A percentile compares a stretch with the other conserved stretches of the same genome.
phyloP scores from a whole-genome alignment of 73 alveolate genomes.

The Symbiodinium natans region DNA sequence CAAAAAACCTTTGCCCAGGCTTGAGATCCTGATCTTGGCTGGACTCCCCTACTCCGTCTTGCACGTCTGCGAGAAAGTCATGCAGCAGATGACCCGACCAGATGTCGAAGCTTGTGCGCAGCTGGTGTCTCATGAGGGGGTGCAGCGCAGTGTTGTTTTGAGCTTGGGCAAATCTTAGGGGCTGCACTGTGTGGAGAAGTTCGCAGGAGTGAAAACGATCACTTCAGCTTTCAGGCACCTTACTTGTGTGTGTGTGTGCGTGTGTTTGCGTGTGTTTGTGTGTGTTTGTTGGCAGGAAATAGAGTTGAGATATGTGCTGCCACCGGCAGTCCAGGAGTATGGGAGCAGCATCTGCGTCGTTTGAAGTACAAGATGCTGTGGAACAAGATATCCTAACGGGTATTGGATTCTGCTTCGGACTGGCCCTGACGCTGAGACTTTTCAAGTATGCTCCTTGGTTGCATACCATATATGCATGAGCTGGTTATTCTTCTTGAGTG shows the following conservation, averaged over 20 bases:
- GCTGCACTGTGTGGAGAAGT: conserved; percentile 26
- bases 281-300: background rate
- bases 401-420: background rate
- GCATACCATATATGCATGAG: background rate
- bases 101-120: background rate
- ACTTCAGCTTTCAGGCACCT: background rate
- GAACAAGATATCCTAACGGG: background rate
- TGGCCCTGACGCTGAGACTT: conserved; percentile 15
- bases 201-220: background rate
- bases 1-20: background rate
- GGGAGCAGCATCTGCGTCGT: background rate
- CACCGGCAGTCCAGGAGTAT: background rate
- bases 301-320: background rate
- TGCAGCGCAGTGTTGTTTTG: background rate
- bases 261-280: background rate
- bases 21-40: background rate
- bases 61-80: background rate
- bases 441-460: background rate
- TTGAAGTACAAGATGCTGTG: background rate
- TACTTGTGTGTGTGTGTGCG: no score
- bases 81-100: background rate
- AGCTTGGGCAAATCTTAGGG: background rate
- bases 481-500: no score
- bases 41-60: conserved; percentile 23
- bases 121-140: background rate